phyloP scores from a whole-genome alignment of 2,329 filamentous ascomycete genomes.

The Xylariaceae sp. region DNA sequence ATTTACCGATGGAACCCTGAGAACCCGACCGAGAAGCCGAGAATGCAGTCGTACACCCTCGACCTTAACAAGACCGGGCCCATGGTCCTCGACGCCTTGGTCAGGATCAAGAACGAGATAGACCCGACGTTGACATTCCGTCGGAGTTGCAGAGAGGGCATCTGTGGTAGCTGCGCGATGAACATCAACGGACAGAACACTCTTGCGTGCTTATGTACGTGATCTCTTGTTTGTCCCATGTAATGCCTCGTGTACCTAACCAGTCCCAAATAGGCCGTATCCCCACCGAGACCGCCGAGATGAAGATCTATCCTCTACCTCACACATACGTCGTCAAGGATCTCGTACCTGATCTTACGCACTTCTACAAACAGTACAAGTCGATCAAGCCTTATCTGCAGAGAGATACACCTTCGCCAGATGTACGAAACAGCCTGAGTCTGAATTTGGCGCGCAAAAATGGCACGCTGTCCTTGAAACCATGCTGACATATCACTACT shows the following conservation, averaged over 20 bases:
- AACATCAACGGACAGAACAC: slow-evolving; percentile 99
- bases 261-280: slow-evolving; percentile 69
- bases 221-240: background rate
- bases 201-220: slow-evolving; percentile 91
- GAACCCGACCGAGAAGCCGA: slow-evolving; percentile 82
- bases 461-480: too few relatives aligned
- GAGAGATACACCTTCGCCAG: slow-evolving; percentile 73
- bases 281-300: slow-evolving; percentile 76
- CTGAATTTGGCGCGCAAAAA: background rate
- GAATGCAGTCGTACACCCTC: slow-evolving; percentile 90
- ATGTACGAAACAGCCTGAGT: slow-evolving; percentile 62
- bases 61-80: slow-evolving; percentile 98
- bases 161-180: slow-evolving; percentile 98
- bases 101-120: slow-evolving; percentile 98
- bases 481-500: slow-evolving; percentile 13
- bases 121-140: slow-evolving; percentile 96
- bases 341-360: slow-evolving; percentile 92
- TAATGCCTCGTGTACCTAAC: slow-evolving; percentile 15
- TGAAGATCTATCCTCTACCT: slow-evolving; percentile 94
- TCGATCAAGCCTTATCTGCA: slow-evolving; percentile 99
- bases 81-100: slow-evolving; percentile 95
- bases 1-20: slow-evolving; percentile 99
- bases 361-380: slow-evolving; percentile 99
- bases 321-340: slow-evolving; percentile 99
- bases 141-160: slow-evolving; percentile 93